These are phyloP conservation scores for Bassia scoparia DNA, from an alignment of 148 eudicot species.

Conservation along the genomic window DNA sequence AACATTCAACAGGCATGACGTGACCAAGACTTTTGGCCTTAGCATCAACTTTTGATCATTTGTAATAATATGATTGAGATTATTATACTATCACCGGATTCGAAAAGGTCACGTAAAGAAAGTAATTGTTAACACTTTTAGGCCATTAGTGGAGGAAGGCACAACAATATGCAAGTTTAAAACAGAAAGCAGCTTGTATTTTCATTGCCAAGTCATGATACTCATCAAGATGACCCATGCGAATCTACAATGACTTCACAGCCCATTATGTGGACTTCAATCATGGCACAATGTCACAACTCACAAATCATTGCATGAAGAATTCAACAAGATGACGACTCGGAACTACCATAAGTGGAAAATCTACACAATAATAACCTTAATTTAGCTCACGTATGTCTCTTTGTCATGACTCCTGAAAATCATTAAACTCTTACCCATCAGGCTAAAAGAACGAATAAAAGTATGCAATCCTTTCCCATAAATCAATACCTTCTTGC, in stretches of 20 bases:
- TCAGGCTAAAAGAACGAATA: background rate
- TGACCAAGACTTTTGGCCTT: background rate
- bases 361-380: background rate
- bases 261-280: background rate
- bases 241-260: background rate
- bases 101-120: background rate
- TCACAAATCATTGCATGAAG: background rate
- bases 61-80: background rate
- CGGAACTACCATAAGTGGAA: background rate
- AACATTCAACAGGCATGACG: slow-evolving; percentile 8
- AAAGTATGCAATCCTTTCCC: background rate
- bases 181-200: background rate
- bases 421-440: background rate
- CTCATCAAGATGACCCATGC: background rate
- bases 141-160: background rate
- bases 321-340: background rate
- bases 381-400: background rate
- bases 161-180: background rate
- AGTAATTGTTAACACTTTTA: background rate
- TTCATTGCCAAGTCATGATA: background rate
- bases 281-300: background rate
- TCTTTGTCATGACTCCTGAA: background rate
- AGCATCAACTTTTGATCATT: slow-evolving; percentile 1
- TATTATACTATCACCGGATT: too few species aligned
- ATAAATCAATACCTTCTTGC: background rate